A percentile compares a stretch with the other conserved stretches of the same genome.
Evolutionary conservation across 768 basidiomycete genomes (phyloP).

Genomic region (Panus rudis): DNA sequence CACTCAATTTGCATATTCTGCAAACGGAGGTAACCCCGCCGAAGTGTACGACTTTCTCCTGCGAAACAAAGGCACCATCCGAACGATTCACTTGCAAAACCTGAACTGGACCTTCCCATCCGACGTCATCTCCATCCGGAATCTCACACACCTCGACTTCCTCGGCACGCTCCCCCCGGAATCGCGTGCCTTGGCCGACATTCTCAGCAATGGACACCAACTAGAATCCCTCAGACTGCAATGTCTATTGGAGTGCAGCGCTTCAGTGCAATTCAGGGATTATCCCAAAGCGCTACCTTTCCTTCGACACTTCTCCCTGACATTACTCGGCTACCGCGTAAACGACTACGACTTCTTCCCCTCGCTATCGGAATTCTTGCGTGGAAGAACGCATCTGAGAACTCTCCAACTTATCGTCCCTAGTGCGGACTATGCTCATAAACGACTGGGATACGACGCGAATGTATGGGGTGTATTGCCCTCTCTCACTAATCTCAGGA

Average conservation of each 20-base stretch:
- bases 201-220: slow-evolving; percentile 55
- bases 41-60: slow-evolving; percentile 40
- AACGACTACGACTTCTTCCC: slow-evolving; percentile 62
- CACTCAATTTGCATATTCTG: slow-evolving; percentile 49
- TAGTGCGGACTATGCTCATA: slow-evolving; percentile 35
- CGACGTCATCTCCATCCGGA: slow-evolving; percentile 46
- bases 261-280: slow-evolving; percentile 43
- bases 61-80: slow-evolving; percentile 46
- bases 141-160: slow-evolving; percentile 60
- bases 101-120: slow-evolving; percentile 51
- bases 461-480: slow-evolving; percentile 68
- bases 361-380: slow-evolving; percentile 59
- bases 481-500: slow-evolving; percentile 42
- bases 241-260: slow-evolving; percentile 43
- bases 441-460: slow-evolving; percentile 58
- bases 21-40: slow-evolving; percentile 33
- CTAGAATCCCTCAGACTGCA: slow-evolving; percentile 54
- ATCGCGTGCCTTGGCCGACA: slow-evolving; percentile 47
- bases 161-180: slow-evolving; percentile 46
- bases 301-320: slow-evolving; percentile 57
- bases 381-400: slow-evolving; percentile 44
- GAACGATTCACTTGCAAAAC: slow-evolving; percentile 48
- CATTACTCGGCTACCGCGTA: slow-evolving; percentile 18
- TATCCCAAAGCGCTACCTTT: slow-evolving; percentile 42
- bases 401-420: slow-evolving; percentile 39